phyloP scores from a whole-genome alignment of 768 basidiomycete genomes.

The Boletus barrowsii region DNA sequence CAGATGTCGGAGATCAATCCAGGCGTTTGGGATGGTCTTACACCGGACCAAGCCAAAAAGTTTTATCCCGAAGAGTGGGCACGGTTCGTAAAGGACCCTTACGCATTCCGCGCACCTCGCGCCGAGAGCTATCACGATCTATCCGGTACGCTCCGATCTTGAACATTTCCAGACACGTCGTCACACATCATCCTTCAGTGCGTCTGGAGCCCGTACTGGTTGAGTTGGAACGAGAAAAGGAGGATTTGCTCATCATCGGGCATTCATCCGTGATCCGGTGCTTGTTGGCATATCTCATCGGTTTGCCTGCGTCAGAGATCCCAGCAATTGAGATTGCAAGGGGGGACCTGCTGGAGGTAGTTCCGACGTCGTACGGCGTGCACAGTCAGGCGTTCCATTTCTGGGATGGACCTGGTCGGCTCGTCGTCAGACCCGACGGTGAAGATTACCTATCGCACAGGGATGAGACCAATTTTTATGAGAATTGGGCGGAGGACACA shows the following conservation, averaged over 20 bases:
- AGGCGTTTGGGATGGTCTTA: constrained; percentile 95
- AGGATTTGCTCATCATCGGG: constrained; percentile 94
- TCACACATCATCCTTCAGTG: constrained; percentile 44
- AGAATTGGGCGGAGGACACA: constrained; percentile 82
- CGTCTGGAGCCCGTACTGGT: constrained; percentile 91
- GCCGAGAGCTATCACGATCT: constrained; percentile 98
- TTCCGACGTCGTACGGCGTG: constrained; percentile 87
- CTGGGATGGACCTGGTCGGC: constrained; percentile 83
- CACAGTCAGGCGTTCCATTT: constrained; percentile 88
- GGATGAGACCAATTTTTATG: constrained; percentile 80
- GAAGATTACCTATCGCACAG: constrained; percentile 35
- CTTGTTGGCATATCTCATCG: constrained; percentile 88
- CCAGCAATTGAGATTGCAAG: constrained; percentile 96
- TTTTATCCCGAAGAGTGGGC: constrained; percentile 95
- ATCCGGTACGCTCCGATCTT: constrained; percentile 49
- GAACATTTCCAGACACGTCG: neutral
- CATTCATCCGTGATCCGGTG: constrained; percentile 98
- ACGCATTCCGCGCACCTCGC: constrained; percentile 84
- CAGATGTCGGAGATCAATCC: constrained; percentile 99
- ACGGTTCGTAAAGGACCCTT: constrained; percentile 88
- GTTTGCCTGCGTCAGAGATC: constrained; percentile 92
- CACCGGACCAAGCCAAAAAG: constrained; percentile 83
- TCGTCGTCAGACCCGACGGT: constrained; percentile 37
- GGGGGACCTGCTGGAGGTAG: constrained; percentile 93
- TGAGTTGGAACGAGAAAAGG: constrained; percentile 90